Evolutionary conservation across 352 stramenopile genomes (phyloP), one percentile per base, ranked within the genome.

Genomic region (Globisporangium okanoganense): DNA sequence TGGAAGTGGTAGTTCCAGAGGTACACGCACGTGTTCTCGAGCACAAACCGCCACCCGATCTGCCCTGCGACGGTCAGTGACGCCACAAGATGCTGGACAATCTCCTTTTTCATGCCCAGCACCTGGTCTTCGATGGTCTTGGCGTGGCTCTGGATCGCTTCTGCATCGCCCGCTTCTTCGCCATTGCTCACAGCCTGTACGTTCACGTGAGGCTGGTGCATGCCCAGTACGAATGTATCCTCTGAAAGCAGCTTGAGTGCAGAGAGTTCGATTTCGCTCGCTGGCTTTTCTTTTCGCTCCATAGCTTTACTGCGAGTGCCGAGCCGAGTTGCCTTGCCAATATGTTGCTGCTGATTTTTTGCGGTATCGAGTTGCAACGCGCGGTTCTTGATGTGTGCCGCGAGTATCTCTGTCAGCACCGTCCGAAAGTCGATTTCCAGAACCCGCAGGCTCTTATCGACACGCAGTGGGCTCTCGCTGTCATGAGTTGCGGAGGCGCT

Each of bases 1-100:
- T 95, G 87, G 18, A 96, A 90, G 57, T 97, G 91, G 49, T 92
- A 94, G 65, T 97, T 97, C 87, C 88, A 97, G n/a, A 97, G 52
- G 60, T 90, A 94, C 16, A 90, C 81, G 16, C 79, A 87, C 1
- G 76, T 86, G 60, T 95, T 97, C 36, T 97, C 80, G 12, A 97
- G 56, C 3, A 93, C 53, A 45, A 87, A 87, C 0, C 45, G 49
- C 73, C 80, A 92, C 5, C 78, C 80, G 6, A 90, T 75, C 9
- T 58, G 73, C 0, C 72, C 69, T 13, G 78, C 64, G 36, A 60
- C 70, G 25, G 66, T 50, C 7, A 88, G 38, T 10, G 79, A 69
- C 27, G 50, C 44, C 0, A 48, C 56, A 16, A 90, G 49, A 18
- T 90, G 65, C 0, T 53, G 65, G 14, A 91, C 38, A 18, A 91